These are phyloP conservation scores for Macrolepiota fuliginosa DNA, from an alignment of 768 basidiomycete genomes.

Conservation along the genomic window DNA sequence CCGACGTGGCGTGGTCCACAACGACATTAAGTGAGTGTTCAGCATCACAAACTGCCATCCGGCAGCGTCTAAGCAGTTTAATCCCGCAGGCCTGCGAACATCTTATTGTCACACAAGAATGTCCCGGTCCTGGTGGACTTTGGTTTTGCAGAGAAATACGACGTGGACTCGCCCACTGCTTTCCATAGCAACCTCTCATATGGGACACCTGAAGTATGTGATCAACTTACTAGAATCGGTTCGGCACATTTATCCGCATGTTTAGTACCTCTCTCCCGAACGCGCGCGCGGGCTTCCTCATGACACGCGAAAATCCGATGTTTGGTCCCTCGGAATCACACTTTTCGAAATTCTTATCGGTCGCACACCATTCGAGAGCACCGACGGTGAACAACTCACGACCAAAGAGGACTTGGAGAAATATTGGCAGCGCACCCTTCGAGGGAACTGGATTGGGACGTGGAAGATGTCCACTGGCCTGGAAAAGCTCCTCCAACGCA, in stretches of 20 bases:
- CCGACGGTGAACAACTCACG: constrained; percentile 74
- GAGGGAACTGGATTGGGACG: constrained; percentile 84
- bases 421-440: constrained; percentile 84
- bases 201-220: constrained; percentile 84
- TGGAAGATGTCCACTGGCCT: constrained; percentile 66
- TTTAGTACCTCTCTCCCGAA: constrained; percentile 88
- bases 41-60: neutral
- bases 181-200: constrained; percentile 84
- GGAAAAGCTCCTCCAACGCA: constrained; percentile 69
- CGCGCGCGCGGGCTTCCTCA: constrained; percentile 86
- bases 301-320: constrained; percentile 89
- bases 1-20: constrained; percentile 81
- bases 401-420: constrained; percentile 79
- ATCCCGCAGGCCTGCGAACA: constrained; percentile 78
- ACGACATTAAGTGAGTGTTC: constrained; percentile 85
- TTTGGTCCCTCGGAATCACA: constrained; percentile 85
- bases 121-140: constrained; percentile 93
- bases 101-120: constrained; percentile 75
- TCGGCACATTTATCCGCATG: constrained; percentile 8
- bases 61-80: neutral
- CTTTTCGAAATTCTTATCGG: constrained; percentile 95
- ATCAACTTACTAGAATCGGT: neutral
- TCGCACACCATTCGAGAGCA: constrained; percentile 87
- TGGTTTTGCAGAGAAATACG: constrained; percentile 91
- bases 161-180: constrained; percentile 55